These are phyloP conservation scores for Hymenoscyphus fraxineus DNA, from an alignment of 2,329 filamentous ascomycete species.

Conservation along the genomic window DNA sequence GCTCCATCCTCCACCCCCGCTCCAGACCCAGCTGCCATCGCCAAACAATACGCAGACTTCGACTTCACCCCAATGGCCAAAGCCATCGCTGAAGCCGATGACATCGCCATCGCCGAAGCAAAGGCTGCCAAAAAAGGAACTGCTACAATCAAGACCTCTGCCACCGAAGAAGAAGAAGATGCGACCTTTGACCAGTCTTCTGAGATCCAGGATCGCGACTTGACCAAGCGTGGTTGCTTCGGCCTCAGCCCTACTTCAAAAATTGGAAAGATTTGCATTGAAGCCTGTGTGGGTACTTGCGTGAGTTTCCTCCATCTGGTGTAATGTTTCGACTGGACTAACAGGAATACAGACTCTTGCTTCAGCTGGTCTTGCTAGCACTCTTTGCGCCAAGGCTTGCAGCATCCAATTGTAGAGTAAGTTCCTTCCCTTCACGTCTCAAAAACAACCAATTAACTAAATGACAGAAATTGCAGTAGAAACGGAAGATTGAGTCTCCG, in stretches of 20 bases:
- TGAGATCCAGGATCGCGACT: neutral
- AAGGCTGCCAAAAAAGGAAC: neutral
- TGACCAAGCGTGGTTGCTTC: neutral
- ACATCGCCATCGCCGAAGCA: neutral
- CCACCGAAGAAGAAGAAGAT: neutral
- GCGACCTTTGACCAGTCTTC: neutral
- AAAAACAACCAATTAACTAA: neutral
- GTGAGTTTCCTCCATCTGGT: neutral
- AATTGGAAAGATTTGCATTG: neutral
- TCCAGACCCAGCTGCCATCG: too few relatives aligned
- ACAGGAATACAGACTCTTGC: neutral
- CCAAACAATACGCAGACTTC: too few relatives aligned
- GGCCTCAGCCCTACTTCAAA: neutral
- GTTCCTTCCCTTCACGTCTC: neutral
- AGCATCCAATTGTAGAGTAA: neutral
- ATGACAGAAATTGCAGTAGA: neutral
- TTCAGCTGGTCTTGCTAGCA: neutral
- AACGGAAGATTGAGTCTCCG: conserved; percentile 1
- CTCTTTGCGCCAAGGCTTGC: neutral
- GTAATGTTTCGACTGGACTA: neutral
- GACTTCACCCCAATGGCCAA: too few relatives aligned
- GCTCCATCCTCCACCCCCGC: neutral
- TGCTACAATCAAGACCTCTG: neutral
- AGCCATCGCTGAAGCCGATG: neutral
- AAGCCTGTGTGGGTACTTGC: neutral